Evolutionary conservation across 1,284 basidiomycete species (phyloP).

Genomic region (Cryptococcus neoformans): DNA sequence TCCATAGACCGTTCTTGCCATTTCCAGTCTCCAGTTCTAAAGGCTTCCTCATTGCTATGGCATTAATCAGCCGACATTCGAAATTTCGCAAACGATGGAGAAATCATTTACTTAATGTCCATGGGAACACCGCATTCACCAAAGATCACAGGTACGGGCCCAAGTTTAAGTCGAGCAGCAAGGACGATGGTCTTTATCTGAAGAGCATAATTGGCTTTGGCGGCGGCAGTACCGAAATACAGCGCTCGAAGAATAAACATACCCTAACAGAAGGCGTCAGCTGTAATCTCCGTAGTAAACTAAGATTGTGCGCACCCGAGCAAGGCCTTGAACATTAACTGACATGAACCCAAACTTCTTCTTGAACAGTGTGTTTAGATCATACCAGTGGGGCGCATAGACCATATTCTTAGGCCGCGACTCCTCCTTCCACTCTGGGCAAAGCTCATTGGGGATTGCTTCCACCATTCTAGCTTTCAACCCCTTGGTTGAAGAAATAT

Average conservation of each 20-base stretch:
- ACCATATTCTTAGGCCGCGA: conserved; percentile 70
- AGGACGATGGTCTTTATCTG: conserved; percentile 79
- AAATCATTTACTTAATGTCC: conserved; percentile 76
- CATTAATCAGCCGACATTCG: conserved; percentile 5
- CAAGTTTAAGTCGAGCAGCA: conserved; percentile 62
- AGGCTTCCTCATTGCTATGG: conserved; percentile 65
- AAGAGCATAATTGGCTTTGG: conserved; percentile 71
- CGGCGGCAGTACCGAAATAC: conserved; percentile 80
- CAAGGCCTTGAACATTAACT: conserved; percentile 85
- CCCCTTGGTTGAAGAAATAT: conserved; percentile 37
- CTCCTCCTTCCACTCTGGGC: conserved; percentile 68
- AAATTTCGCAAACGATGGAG: not conserved
- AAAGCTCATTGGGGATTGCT: conserved; percentile 89
- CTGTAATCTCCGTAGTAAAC: not conserved
- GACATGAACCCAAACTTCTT: conserved; percentile 78
- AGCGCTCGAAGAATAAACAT: conserved; percentile 75
- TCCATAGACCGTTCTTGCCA: conserved; percentile 88
- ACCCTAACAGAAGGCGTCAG: conserved; percentile 56
- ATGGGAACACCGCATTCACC: conserved; percentile 92
- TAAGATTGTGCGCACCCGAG: conserved; percentile 58
- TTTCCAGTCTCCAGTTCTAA: conserved; percentile 67
- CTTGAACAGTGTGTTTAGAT: conserved; percentile 76
- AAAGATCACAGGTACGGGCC: conserved; percentile 74
- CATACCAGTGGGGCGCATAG: conserved; percentile 93
- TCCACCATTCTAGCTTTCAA: conserved; percentile 67